These are phyloP conservation scores for Fagus crenata DNA, from an alignment of 306 rosid species.

Conservation along the genomic window DNA sequence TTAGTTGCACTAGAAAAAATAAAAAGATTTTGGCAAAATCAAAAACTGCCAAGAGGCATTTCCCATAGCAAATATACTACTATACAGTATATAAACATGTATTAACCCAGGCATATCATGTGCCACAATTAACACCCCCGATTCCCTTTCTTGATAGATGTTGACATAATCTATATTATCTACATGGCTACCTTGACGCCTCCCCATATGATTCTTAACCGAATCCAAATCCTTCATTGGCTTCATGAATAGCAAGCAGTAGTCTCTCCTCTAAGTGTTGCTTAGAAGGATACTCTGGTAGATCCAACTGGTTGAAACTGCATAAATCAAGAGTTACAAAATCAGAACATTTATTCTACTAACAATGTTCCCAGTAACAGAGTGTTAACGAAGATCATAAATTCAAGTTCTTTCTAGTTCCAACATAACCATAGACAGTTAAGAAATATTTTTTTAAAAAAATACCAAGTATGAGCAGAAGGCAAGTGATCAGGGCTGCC, in stretches of 20 bases:
- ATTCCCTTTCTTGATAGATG: conserved; percentile 44
- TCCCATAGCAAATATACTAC: conserved; percentile 61
- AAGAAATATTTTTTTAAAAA: background rate
- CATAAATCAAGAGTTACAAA: conserved; percentile 13
- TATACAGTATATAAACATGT: conserved; percentile 77
- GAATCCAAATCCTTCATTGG: conserved; percentile 93
- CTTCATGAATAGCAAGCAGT: conserved; percentile 94
- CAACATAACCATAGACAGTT: background rate
- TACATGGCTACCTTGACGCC: conserved; percentile 34
- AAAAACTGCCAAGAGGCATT: conserved; percentile 76
- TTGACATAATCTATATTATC: conserved; percentile 49
- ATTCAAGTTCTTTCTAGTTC: no score
- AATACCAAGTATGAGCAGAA: conserved; percentile 98
- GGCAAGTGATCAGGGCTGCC: conserved; percentile 98
- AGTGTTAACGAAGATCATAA: background rate
- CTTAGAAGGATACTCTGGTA: conserved; percentile 94
- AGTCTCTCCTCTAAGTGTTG: conserved; percentile 86
- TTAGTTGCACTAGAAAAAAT: background rate
- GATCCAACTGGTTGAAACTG: conserved; percentile 98
- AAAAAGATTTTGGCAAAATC: conserved; percentile 17
- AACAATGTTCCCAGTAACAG: background rate
- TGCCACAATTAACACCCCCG: conserved; percentile 53
- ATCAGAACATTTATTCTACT: background rate
- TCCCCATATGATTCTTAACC: conserved; percentile 45
- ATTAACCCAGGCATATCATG: conserved; percentile 46